Conservation (phyloP, 257 asterid genomes). For the Plectranthus barbatus region DNA sequence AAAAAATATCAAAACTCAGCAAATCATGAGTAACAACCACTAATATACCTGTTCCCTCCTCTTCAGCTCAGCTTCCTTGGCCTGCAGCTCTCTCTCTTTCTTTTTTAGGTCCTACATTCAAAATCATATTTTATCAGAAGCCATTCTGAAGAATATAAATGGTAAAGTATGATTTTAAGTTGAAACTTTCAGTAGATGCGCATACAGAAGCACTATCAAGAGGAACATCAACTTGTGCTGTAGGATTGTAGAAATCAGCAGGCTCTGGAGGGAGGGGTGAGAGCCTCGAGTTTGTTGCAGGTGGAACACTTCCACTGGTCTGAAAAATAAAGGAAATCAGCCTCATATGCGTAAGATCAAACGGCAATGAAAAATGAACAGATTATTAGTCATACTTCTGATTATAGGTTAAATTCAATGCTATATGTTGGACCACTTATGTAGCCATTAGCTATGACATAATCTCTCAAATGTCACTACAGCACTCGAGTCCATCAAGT, state of each 20-base stretch:
- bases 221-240: constrained; percentile 81
- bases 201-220: constrained; percentile 67
- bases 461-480: neutral
- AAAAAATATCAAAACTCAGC: constrained; percentile 1
- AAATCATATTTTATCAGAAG: constrained; percentile 16
- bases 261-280: constrained; percentile 97
- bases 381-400: neutral
- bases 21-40: neutral
- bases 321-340: constrained; percentile 24
- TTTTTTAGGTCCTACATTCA: constrained; percentile 64
- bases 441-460: neutral
- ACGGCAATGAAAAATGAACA: neutral
- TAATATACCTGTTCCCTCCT: constrained; percentile 80
- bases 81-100: constrained; percentile 86
- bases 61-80: constrained; percentile 84
- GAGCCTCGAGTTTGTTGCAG: constrained; percentile 80
- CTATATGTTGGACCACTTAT: neutral
- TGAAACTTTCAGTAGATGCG: constrained; percentile 5
- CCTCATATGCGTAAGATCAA: neutral
- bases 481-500: neutral
- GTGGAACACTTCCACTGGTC: constrained; percentile 65
- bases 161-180: neutral
- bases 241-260: constrained; percentile 80
- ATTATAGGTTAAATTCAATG: neutral
- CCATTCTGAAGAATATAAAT: neutral